Conservation (phyloP, 2,329 filamentous ascomycete species). For the Xylariomycetidae sp. region DNA sequence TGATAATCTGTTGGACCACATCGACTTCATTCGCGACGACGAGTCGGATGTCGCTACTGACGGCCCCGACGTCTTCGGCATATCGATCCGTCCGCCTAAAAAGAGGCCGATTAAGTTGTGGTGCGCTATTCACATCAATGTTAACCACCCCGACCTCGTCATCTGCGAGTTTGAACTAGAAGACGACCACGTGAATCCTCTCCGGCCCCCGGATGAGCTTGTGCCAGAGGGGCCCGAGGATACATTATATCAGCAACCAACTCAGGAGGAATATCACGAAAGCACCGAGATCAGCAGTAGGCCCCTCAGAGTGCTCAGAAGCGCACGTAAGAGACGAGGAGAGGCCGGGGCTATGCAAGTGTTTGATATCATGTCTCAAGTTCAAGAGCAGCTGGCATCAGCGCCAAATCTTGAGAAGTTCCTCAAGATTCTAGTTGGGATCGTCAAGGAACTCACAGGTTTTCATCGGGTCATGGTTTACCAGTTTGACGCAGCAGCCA, state of each 20-base stretch:
- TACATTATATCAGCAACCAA: conserved; percentile 69
- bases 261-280: conserved; percentile 66
- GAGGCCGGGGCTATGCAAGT: conserved; percentile 84
- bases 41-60: conserved; percentile 69
- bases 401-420: conserved; percentile 68
- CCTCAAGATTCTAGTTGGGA: conserved; percentile 75
- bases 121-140: conserved; percentile 79
- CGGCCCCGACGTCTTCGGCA: conserved; percentile 80
- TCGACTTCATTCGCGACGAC: conserved; percentile 84
- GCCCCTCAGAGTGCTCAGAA: conserved; percentile 71
- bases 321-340: conserved; percentile 68
- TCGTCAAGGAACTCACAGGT: conserved; percentile 83
- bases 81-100: conserved; percentile 61
- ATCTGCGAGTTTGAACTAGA: conserved; percentile 89
- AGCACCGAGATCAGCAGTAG: conserved; percentile 73
- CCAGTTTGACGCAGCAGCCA: conserved; percentile 79
- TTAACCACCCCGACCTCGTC: conserved; percentile 62
- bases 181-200: conserved; percentile 65
- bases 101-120: conserved; percentile 64
- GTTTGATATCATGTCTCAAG: conserved; percentile 87
- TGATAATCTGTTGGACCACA: conserved; percentile 78
- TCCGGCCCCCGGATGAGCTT: conserved; percentile 57
- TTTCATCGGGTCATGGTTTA: conserved; percentile 94
- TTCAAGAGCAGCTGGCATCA: conserved; percentile 78
- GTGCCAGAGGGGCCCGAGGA: conserved; percentile 65